phyloP scores from a whole-genome alignment of 768 basidiomycete genomes.

The Paxillus ammoniavirescens region DNA sequence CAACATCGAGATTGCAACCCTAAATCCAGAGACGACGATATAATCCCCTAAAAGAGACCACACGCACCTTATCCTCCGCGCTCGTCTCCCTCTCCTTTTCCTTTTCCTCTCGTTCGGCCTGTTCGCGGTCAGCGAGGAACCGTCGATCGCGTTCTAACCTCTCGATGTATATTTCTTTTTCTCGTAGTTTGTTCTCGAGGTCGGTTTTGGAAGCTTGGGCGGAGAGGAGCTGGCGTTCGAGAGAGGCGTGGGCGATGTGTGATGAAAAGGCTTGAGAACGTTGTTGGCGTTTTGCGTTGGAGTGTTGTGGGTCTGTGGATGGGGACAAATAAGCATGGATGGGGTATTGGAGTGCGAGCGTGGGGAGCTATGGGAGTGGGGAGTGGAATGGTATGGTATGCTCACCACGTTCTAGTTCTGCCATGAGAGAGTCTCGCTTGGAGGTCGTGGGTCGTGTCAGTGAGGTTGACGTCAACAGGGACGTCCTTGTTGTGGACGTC shows the following conservation, averaged over 20 bases:
- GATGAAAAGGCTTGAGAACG: conserved; percentile 61
- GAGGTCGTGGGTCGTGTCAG: conserved; percentile 32
- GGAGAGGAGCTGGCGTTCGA: conserved; percentile 67
- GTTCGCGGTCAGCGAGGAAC: conserved; percentile 66
- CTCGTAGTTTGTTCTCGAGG: conserved; percentile 64
- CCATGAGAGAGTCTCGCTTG: conserved; percentile 66
- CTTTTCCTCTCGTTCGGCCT: conserved; percentile 66
- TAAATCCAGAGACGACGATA: not conserved
- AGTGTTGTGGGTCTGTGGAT: too few relatives aligned
- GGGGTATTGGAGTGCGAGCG: too few relatives aligned
- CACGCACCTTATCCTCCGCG: conserved; percentile 60
- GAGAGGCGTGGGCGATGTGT: conserved; percentile 55
- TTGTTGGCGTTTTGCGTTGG: conserved; percentile 48
- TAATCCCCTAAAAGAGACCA: not conserved
- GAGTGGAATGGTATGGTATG: not conserved
- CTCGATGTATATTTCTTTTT: conserved; percentile 62
- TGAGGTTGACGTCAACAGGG: not conserved
- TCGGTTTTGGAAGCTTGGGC: conserved; percentile 62
- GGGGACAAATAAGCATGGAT: too few relatives aligned
- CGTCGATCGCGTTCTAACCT: conserved; percentile 68
- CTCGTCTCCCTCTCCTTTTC: conserved; percentile 51
- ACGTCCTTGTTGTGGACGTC: conserved; percentile 8
- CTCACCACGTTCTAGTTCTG: conserved; percentile 65
- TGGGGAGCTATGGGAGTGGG: not conserved
- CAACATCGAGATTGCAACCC: too few relatives aligned